Conservation (phyloP, 2,329 filamentous ascomycete genomes). For the Coniochaeta pulveracea region DNA sequence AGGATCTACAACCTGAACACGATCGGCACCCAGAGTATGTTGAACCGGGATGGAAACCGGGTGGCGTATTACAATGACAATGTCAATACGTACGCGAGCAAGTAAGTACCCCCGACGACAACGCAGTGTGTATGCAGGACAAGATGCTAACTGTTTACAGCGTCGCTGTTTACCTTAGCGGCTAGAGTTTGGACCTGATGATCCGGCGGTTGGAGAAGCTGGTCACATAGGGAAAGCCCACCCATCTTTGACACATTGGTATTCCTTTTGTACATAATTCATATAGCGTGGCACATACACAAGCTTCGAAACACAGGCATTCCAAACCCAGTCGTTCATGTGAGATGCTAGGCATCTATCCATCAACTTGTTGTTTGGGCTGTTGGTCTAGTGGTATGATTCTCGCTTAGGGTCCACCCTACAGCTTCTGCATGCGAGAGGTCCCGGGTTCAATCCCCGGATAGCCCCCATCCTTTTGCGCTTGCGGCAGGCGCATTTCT, state of each 20-base stretch:
- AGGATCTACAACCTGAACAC: constrained; percentile 33
- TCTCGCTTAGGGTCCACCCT: constrained; percentile 45
- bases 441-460: constrained; percentile 24
- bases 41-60: constrained; percentile 21
- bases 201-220: too few relatives aligned
- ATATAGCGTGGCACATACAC: too few relatives aligned
- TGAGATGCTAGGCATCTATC: too few relatives aligned
- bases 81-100: constrained; percentile 13
- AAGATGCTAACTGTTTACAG: constrained; percentile 12
- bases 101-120: not conserved
- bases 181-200: constrained; percentile 5
- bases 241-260: too few relatives aligned
- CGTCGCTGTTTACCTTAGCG: constrained; percentile 21
- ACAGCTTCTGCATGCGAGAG: too few relatives aligned
- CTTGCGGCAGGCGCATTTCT: too few relatives aligned
- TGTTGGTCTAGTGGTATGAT: constrained; percentile 52
- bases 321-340: too few relatives aligned
- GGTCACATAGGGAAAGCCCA: too few relatives aligned
- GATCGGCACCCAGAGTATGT: constrained; percentile 28
- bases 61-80: constrained; percentile 25
- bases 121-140: not conserved
- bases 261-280: too few relatives aligned
- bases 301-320: too few relatives aligned
- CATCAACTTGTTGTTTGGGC: too few relatives aligned
- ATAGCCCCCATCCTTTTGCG: too few relatives aligned